A percentile compares a stretch with the other conserved stretches of the same genome.
phyloP scores from a whole-genome alignment of 2,329 filamentous ascomycete genomes.

The Lanzia echinophila region DNA sequence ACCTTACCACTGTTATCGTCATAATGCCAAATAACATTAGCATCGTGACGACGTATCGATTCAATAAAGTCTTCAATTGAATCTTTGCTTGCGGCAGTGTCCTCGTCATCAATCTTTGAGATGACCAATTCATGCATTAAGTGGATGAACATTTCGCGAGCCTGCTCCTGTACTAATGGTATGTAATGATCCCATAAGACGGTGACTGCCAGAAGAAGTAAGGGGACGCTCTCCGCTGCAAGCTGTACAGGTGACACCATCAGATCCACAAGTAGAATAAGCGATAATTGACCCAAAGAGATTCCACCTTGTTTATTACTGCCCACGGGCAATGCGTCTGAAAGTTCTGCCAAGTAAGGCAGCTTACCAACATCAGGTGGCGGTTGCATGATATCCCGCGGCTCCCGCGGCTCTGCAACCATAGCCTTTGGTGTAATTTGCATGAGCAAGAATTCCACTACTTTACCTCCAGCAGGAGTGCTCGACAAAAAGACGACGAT shows the following conservation, averaged over 20 bases:
- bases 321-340: slow-evolving; percentile 71
- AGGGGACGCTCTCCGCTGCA: slow-evolving; percentile 69
- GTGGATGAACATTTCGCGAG: slow-evolving; percentile 95
- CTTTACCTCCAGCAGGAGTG: slow-evolving; percentile 76
- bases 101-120: slow-evolving; percentile 63
- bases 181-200: slow-evolving; percentile 98
- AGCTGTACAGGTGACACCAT: slow-evolving; percentile 90
- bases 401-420: slow-evolving; percentile 83
- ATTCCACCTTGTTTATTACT: slow-evolving; percentile 95
- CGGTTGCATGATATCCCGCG: slow-evolving; percentile 59
- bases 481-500: slow-evolving; percentile 94
- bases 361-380: slow-evolving; percentile 68
- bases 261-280: slow-evolving; percentile 90
- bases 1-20: slow-evolving; percentile 82
- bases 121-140: slow-evolving; percentile 94
- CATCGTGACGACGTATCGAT: slow-evolving; percentile 74
- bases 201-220: slow-evolving; percentile 83
- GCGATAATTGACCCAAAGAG: slow-evolving; percentile 83
- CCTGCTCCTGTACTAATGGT: slow-evolving; percentile 89
- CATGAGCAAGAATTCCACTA: slow-evolving; percentile 86
- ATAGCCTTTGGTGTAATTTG: slow-evolving; percentile 95
- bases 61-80: slow-evolving; percentile 86
- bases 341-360: slow-evolving; percentile 84
- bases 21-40: slow-evolving; percentile 85
- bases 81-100: slow-evolving; percentile 54